Evolutionary conservation across 345 rosid genomes (phyloP).

Genomic region (Populus pruinosa): DNA sequence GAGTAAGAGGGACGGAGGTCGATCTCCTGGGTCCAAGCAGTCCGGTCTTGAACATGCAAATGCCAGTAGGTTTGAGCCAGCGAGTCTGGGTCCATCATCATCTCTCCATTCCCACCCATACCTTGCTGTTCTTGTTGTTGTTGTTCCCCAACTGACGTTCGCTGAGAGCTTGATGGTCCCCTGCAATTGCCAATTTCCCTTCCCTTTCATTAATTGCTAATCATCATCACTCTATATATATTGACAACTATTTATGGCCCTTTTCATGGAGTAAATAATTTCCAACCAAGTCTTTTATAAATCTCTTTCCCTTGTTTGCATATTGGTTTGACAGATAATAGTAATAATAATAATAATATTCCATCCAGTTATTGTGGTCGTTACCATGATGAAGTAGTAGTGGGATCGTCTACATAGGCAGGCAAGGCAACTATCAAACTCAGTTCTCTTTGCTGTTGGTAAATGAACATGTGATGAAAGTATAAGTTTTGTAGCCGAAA

Average conservation of each 20-base stretch:
- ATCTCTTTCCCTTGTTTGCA: not conserved
- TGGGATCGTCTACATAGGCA: too few relatives aligned
- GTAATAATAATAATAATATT: too few relatives aligned
- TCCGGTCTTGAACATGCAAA: slow-evolving; percentile 75
- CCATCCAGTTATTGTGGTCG: not conserved
- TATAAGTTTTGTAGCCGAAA: not conserved
- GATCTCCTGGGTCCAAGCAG: slow-evolving; percentile 92
- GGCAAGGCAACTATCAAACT: not conserved
- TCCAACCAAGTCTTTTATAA: too few relatives aligned
- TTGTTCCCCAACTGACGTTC: slow-evolving; percentile 46
- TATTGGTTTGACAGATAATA: not conserved
- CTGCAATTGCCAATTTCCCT: slow-evolving; percentile 30
- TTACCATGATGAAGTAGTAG: not conserved
- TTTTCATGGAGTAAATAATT: not conserved
- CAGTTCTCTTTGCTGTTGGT: not conserved
- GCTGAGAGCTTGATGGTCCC: slow-evolving; percentile 42
- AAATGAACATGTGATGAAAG: not conserved
- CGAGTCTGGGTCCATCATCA: slow-evolving; percentile 78
- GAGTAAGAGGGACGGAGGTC: slow-evolving; percentile 67
- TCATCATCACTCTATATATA: not conserved
- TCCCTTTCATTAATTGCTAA: slow-evolving; percentile 13
- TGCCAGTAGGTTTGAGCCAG: slow-evolving; percentile 95
- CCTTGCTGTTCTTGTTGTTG: slow-evolving; percentile 38
- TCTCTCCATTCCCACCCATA: slow-evolving; percentile 16
- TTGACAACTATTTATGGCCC: not conserved